Conservation (phyloP, 345 rosid genomes). For the Brassica incana region DNA sequence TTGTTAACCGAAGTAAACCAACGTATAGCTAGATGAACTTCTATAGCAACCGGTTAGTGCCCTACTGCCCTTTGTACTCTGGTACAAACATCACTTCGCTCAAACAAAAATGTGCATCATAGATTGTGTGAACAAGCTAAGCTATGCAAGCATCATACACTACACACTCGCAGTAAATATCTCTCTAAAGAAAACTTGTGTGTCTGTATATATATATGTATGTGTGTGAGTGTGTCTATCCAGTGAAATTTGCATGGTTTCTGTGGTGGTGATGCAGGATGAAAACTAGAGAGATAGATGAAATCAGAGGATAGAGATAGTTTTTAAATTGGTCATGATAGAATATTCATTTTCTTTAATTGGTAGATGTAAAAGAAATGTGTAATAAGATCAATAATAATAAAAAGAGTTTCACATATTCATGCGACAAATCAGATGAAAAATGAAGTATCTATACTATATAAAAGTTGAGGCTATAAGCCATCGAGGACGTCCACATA, state of each 20-base stretch:
- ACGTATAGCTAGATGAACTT: background rate
- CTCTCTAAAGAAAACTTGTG: background rate
- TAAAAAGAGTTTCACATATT: too few relatives aligned
- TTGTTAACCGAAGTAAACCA: background rate
- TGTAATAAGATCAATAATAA: background rate
- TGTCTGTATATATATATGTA: too few relatives aligned
- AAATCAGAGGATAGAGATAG: background rate
- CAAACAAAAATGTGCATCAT: too few relatives aligned
- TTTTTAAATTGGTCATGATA: background rate
- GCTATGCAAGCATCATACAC: background rate
- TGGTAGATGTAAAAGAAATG: background rate
- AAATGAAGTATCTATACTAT: too few relatives aligned
- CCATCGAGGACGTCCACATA: too few relatives aligned
- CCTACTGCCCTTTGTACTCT: too few relatives aligned
- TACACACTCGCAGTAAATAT: background rate
- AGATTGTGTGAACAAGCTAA: too few relatives aligned
- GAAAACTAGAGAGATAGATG: background rate
- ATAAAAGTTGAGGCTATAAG: too few relatives aligned
- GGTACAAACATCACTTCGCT: too few relatives aligned
- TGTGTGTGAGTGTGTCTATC: background rate
- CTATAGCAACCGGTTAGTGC: too few relatives aligned
- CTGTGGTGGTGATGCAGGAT: background rate
- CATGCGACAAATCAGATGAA: too few relatives aligned
- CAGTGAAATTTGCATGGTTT: background rate
- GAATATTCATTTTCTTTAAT: background rate